Base-by-base conservation (phyloP, 495 filamentous ascomycete genomes). In the Bombardia bombarda region DNA sequence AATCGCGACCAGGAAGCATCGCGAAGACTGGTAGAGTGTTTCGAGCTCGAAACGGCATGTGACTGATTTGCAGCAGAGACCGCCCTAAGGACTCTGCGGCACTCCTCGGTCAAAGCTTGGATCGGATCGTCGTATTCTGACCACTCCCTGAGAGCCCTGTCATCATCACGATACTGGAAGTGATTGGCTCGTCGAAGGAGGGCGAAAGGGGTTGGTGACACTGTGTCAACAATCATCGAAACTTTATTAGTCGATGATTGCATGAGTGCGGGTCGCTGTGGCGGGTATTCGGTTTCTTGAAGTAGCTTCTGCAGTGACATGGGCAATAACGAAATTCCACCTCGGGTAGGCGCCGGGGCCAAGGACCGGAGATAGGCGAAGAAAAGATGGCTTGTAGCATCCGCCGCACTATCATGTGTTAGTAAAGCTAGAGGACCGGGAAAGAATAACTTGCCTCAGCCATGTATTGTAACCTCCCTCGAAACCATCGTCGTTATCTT, bases 1-100 rank as follows among this genome's bases (percentile, higher is more conserved):
- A 98, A 98, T 37, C 87, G 78, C 23, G 92, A 96, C 92, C 92
- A 98, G 4, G 87, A 88, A 20, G 89, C 84, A 64, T 95, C 90
- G 18, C 75, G 77, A 37, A 87, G 65, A 50, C 80, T 79, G 12
- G 82, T 80, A 2, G 84, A 78, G 42, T 76, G 69, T 58, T 86
- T 83, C 14, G 76, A 72, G 50, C 70, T 81, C 4, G 80, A 76
- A 20, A 79, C 73, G 12, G 58, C 61, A 37, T 77, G 71, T 2
- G 87, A 90, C 58, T 94, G 86, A 51, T 96, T 96, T 17, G 81
- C 81, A 2, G 84, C 83, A 14, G 92, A 88, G 45, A 98, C 90
- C 38, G 81, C 84, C 56, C 80, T 83, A 49, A 98, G 70, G 35
- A 98, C 92, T 56, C 92, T 80, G 46, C 82, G 77, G 64, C 89